A percentile compares a stretch with the other conserved stretches of the same genome.
phyloP scores from a whole-genome alignment of 129 eudicot genomes.

The Flaveria bidentis region DNA sequence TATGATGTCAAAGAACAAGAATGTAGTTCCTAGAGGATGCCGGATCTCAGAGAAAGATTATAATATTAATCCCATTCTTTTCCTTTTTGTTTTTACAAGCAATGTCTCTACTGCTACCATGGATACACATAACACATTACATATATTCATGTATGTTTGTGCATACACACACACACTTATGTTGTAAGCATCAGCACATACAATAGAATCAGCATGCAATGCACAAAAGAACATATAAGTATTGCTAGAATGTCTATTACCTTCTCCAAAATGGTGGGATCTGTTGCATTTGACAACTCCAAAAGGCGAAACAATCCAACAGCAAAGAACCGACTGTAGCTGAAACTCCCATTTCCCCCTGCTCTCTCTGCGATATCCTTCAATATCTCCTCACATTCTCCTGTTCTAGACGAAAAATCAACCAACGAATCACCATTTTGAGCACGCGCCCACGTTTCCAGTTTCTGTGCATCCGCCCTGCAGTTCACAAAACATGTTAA shows the following conservation, averaged over 20 bases:
- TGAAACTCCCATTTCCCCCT: conserved; percentile 64
- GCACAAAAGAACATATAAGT: not conserved
- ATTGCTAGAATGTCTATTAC: conserved; percentile 38
- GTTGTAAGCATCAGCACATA: conserved; percentile 8
- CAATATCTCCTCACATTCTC: conserved; percentile 66
- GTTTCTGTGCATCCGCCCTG: conserved; percentile 78
- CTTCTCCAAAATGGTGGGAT: conserved; percentile 85
- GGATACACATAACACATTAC: not conserved
- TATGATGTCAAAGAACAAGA: no score
- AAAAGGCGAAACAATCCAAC: conserved; percentile 94
- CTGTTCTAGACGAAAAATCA: conserved; percentile 77
- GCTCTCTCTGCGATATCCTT: conserved; percentile 97
- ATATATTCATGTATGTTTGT: no score
- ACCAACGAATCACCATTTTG: conserved; percentile 67
- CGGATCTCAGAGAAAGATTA: not conserved
- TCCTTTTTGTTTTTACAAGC: no score
- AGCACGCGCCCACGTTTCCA: conserved; percentile 87
- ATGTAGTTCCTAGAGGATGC: not conserved
- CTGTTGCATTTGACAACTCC: conserved; percentile 83
- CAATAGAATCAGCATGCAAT: not conserved
- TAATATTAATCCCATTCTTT: no score
- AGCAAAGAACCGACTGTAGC: conserved; percentile 97
- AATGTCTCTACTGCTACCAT: not conserved
- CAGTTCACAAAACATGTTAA: not conserved
- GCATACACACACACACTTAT: not conserved